phyloP scores from a whole-genome alignment of 768 basidiomycete genomes.

The Boletus speciosus region DNA sequence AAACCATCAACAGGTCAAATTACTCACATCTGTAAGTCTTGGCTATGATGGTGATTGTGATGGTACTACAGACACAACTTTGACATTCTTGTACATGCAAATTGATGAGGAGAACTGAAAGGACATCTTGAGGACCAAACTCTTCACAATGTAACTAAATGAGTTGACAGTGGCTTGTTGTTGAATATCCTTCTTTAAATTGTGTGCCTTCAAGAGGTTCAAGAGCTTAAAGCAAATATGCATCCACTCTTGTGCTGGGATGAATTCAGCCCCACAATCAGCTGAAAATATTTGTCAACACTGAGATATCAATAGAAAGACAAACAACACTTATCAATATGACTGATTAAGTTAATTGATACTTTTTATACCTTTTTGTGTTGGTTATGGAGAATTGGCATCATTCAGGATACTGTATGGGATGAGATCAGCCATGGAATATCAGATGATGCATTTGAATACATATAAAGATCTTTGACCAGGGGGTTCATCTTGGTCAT shows the following conservation, averaged over 20 bases:
- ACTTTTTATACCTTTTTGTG: slow-evolving; percentile 99
- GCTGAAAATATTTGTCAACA: slow-evolving; percentile 41
- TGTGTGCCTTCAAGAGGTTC: slow-evolving; percentile 93
- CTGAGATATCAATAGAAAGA: neutral
- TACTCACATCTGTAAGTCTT: slow-evolving; percentile 79
- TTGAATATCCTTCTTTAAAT: slow-evolving; percentile 79
- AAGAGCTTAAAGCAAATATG: slow-evolving; percentile 98
- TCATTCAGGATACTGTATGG: slow-evolving; percentile 91
- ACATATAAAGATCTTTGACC: slow-evolving; percentile 96
- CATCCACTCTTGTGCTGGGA: slow-evolving; percentile 99
- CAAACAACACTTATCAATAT: slow-evolving; percentile 55
- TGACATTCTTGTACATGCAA: slow-evolving; percentile 98
- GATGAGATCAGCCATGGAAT: neutral
- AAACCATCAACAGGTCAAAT: neutral
- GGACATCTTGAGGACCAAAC: slow-evolving; percentile 98
- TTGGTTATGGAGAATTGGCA: slow-evolving; percentile 95
- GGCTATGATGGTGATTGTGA: slow-evolving; percentile 94
- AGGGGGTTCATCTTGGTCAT: slow-evolving; percentile 99
- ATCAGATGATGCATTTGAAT: neutral
- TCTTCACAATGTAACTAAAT: slow-evolving; percentile 99
- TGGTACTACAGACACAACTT: slow-evolving; percentile 96
- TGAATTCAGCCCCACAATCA: slow-evolving; percentile 98
- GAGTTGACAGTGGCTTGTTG: slow-evolving; percentile 98
- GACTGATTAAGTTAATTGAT: slow-evolving; percentile 98
- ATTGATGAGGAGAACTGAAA: slow-evolving; percentile 93